phyloP scores from a whole-genome alignment of 2,329 filamentous ascomycete species.

The Ilyonectria mors-panacis region DNA sequence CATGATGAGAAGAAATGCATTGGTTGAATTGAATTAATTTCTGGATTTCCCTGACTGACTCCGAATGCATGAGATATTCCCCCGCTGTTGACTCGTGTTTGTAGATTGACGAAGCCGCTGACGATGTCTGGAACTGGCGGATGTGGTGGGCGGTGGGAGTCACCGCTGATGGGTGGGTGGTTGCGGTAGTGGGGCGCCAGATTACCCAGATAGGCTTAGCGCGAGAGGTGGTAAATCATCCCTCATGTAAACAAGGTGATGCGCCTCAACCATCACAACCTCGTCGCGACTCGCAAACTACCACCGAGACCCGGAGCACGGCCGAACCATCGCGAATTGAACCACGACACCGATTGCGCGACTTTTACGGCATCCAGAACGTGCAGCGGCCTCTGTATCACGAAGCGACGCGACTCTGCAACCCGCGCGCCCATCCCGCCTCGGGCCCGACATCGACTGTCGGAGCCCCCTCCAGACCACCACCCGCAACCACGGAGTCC shows the following conservation, averaged over 20 bases:
- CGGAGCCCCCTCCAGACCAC: slow-evolving; percentile 34
- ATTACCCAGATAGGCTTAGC: slow-evolving; percentile 39
- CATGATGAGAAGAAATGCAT: slow-evolving; percentile 33
- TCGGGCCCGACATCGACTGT: slow-evolving; percentile 33
- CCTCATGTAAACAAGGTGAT: slow-evolving; percentile 51
- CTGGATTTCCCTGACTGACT: slow-evolving; percentile 1
- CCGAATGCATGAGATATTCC: not conserved
- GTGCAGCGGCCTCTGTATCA: slow-evolving; percentile 13
- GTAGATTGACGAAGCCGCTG: slow-evolving; percentile 12
- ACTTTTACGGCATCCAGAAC: slow-evolving; percentile 2
- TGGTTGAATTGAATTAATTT: slow-evolving; percentile 16
- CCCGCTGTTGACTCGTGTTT: not conserved
- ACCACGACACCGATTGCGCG: slow-evolving; percentile 8
- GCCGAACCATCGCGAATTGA: slow-evolving; percentile 37
- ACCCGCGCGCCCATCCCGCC: slow-evolving; percentile 34
- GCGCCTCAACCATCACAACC: slow-evolving; percentile 46
- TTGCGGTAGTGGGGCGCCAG: slow-evolving; percentile 35
- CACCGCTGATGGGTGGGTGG: not conserved
- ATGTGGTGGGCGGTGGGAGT: not conserved
- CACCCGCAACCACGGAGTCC: slow-evolving; percentile 35
- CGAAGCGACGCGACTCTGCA: slow-evolving; percentile 42
- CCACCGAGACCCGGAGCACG: slow-evolving; percentile 34
- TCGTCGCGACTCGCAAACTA: slow-evolving; percentile 46
- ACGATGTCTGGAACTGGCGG: slow-evolving; percentile 10
- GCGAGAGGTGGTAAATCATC: slow-evolving; percentile 39